Evolutionary conservation across 495 filamentous ascomycete species (phyloP).

Genomic region (Chaetomidium leptoderma): DNA sequence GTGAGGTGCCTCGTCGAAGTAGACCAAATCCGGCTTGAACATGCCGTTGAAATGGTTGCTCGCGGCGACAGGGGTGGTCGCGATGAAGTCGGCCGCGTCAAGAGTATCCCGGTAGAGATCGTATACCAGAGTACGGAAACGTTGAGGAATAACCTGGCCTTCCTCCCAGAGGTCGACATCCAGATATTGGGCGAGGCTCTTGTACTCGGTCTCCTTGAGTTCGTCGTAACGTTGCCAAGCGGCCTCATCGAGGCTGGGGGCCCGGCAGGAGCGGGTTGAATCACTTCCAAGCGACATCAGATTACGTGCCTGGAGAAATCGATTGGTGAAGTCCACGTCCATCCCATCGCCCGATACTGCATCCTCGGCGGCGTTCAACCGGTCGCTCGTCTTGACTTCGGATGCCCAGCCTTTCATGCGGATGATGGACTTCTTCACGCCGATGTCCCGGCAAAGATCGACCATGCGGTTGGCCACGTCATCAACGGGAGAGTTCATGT

Average conservation of each 20-base stretch:
- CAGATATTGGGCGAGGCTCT: slow-evolving; percentile 5
- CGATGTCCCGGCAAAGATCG: slow-evolving; percentile 14
- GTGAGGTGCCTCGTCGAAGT: slow-evolving; percentile 28
- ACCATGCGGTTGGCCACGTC: slow-evolving; percentile 18
- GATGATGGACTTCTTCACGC: slow-evolving; percentile 22
- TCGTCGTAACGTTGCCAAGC: slow-evolving; percentile 21
- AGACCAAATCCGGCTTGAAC: slow-evolving; percentile 26
- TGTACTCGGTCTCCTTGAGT: slow-evolving; percentile 3
- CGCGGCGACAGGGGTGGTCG: slow-evolving; percentile 26
- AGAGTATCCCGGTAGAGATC: slow-evolving; percentile 23
- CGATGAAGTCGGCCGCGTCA: slow-evolving; percentile 24
- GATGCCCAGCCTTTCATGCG: slow-evolving; percentile 20
- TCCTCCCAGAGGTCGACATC: slow-evolving; percentile 6
- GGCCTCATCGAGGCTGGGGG: slow-evolving; percentile 23
- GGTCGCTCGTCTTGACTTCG: background rate
- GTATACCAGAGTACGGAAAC: slow-evolving; percentile 6
- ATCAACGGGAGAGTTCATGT: slow-evolving; percentile 28
- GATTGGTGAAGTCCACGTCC: slow-evolving; percentile 19
- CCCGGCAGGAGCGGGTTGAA: background rate
- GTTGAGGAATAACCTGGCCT: background rate
- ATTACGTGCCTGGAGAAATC: slow-evolving; percentile 17
- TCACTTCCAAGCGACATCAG: background rate
- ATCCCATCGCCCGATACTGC: slow-evolving; percentile 3
- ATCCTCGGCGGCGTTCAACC: slow-evolving; percentile 11
- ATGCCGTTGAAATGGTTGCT: slow-evolving; percentile 20